Conservation (phyloP, 2,329 filamentous ascomycete species). For the Sclerotinia spermophila region DNA sequence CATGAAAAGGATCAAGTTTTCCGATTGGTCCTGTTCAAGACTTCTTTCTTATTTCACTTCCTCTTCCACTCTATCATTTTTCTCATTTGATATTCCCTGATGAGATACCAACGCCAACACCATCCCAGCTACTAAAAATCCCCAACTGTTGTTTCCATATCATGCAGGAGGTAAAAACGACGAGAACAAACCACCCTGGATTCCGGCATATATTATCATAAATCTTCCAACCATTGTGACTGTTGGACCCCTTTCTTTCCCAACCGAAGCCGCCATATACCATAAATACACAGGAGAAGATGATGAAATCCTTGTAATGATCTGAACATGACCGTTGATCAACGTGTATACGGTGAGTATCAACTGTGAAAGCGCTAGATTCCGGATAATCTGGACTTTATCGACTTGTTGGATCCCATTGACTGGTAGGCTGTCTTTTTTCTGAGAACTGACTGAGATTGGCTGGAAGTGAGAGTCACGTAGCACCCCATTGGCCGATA, state of each 20-base stretch:
- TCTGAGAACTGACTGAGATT: background rate
- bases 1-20: background rate
- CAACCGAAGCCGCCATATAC: conserved; percentile 56
- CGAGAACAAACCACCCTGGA: conserved; percentile 82
- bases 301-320: conserved; percentile 83
- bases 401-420: background rate
- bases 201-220: conserved; percentile 75
- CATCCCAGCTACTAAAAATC: background rate
- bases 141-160: background rate
- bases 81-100: background rate
- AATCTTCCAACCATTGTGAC: conserved; percentile 41
- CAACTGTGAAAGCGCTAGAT: conserved; percentile 68
- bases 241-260: conserved; percentile 16
- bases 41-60: background rate
- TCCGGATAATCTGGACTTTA: conserved; percentile 29
- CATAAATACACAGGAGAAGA: conserved; percentile 89
- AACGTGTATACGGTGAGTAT: conserved; percentile 68
- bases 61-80: background rate
- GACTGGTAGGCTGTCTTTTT: background rate
- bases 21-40: background rate
- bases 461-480: background rate
- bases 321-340: conserved; percentile 87
- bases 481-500: conserved; percentile 53
- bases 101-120: background rate
- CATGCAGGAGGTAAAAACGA: conserved; percentile 91